Evolutionary conservation across 2,329 filamentous ascomycete genomes (phyloP).

Genomic region (Chrysosporium queenslandicum): DNA sequence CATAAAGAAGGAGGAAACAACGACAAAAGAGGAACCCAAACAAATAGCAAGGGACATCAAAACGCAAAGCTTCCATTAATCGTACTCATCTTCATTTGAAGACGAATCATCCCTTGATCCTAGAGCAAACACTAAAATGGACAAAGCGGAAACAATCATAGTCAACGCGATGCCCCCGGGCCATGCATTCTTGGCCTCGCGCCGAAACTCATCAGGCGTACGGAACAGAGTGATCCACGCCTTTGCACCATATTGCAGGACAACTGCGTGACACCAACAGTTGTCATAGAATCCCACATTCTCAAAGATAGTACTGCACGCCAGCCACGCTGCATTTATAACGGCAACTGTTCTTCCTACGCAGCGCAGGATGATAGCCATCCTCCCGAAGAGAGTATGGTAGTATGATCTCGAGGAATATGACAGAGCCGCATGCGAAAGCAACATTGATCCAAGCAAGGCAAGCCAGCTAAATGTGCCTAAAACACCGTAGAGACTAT

Average conservation of each 20-base stretch:
- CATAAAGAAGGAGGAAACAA: neutral
- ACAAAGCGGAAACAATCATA: constrained; percentile 7
- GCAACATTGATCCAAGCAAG: constrained; percentile 1
- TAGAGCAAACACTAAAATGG: constrained; percentile 1
- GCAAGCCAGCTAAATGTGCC: neutral
- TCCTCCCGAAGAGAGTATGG: neutral
- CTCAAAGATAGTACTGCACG: constrained; percentile 1
- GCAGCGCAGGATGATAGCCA: constrained; percentile 1
- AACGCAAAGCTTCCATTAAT: neutral
- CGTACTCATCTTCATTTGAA: constrained; percentile 1
- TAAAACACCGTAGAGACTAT: constrained; percentile 1
- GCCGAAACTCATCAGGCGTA: constrained; percentile 6
- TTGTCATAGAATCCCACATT: constrained; percentile 7
- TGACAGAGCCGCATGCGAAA: constrained; percentile 7
- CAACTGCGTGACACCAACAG: constrained; percentile 7
- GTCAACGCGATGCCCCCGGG: constrained; percentile 4
- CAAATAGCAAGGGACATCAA: neutral
- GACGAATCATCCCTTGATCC: constrained; percentile 3
- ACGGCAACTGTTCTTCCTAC: neutral
- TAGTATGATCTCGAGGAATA: neutral
- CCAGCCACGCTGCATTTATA: constrained; percentile 1
- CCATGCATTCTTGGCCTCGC: constrained; percentile 7
- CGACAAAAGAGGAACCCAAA: neutral
- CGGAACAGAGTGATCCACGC: constrained; percentile 3
- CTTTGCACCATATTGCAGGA: neutral